Conservation (phyloP, 164 flowering plant genomes). For the Pachysandra terminalis region DNA sequence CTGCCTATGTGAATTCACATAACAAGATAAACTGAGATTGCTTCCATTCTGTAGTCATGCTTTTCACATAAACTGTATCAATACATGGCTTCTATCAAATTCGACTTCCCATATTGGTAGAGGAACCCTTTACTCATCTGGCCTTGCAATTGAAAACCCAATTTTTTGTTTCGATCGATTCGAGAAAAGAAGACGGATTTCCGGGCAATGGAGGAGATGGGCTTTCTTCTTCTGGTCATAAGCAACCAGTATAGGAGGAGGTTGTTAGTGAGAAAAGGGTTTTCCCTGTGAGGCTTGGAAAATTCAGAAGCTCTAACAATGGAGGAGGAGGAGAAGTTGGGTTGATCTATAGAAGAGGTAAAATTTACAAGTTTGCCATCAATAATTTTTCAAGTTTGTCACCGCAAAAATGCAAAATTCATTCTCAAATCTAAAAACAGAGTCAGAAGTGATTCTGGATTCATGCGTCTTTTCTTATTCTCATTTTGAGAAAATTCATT, state of each 20-base stretch:
- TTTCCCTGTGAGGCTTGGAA: too few relatives aligned
- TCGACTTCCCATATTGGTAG: conserved; percentile 71
- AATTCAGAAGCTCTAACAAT: too few relatives aligned
- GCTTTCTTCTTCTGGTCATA: conserved; percentile 20
- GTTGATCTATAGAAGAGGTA: too few relatives aligned
- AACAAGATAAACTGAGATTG: conserved; percentile 54
- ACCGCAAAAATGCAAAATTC: too few relatives aligned
- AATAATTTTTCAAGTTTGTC: too few relatives aligned
- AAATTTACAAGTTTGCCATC: too few relatives aligned
- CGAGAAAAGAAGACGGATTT: conserved; percentile 39
- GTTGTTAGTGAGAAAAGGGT: conserved; percentile 34
- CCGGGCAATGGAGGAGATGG: conserved; percentile 23
- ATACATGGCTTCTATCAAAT: conserved; percentile 73
- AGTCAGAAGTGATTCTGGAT: too few relatives aligned
- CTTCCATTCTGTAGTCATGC: conserved; percentile 73
- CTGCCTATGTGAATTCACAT: conserved; percentile 55
- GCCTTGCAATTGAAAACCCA: conserved; percentile 49
- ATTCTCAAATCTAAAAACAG: too few relatives aligned
- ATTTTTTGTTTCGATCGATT: conserved; percentile 48
- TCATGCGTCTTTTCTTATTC: too few relatives aligned
- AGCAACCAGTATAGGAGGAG: conserved; percentile 42
- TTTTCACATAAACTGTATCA: conserved; percentile 61
- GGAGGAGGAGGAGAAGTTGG: too few relatives aligned
- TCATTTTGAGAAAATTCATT: too few relatives aligned
- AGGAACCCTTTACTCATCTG: conserved; percentile 44